phyloP scores from a whole-genome alignment of 176 grass and related monocot species.

The Dendrocalamus sinicus region DNA sequence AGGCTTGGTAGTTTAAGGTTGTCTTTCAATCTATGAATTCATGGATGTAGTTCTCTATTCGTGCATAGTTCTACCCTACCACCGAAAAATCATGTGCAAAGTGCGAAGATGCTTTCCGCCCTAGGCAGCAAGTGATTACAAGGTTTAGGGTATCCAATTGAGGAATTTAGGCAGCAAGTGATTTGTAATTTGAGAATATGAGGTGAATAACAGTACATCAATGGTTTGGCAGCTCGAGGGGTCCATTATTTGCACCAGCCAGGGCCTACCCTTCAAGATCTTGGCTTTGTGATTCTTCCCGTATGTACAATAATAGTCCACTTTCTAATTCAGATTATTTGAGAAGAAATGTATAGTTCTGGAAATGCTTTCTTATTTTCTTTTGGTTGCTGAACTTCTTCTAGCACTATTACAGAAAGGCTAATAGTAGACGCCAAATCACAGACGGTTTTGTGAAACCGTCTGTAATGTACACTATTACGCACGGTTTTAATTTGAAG shows the following conservation, averaged over 20 bases:
- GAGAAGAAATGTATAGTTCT: neutral
- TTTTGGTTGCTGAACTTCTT: slow-evolving; percentile 33
- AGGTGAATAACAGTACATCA: slow-evolving; percentile 60
- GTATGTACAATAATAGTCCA: slow-evolving; percentile 43
- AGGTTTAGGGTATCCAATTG: too few relatives aligned
- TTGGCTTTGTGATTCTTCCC: slow-evolving; percentile 83
- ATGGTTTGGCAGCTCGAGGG: slow-evolving; percentile 82
- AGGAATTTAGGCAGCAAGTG: too few relatives aligned
- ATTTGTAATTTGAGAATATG: too few relatives aligned
- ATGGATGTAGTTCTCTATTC: neutral
- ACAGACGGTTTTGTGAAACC: too few relatives aligned
- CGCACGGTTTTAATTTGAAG: too few relatives aligned
- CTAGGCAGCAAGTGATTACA: neutral
- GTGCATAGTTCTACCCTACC: neutral
- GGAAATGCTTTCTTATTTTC: neutral
- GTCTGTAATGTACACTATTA: too few relatives aligned
- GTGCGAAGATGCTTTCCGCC: neutral
- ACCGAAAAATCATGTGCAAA: neutral
- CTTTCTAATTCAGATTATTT: neutral
- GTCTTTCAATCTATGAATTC: neutral
- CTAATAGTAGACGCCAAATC: too few relatives aligned
- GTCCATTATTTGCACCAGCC: slow-evolving; percentile 88
- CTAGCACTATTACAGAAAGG: too few relatives aligned
- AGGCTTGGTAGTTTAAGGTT: neutral
- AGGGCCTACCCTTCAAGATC: slow-evolving; percentile 83